These are phyloP conservation scores for Leccinum subrobustum DNA, from an alignment of 1,284 basidiomycete species.

Conservation along the genomic window DNA sequence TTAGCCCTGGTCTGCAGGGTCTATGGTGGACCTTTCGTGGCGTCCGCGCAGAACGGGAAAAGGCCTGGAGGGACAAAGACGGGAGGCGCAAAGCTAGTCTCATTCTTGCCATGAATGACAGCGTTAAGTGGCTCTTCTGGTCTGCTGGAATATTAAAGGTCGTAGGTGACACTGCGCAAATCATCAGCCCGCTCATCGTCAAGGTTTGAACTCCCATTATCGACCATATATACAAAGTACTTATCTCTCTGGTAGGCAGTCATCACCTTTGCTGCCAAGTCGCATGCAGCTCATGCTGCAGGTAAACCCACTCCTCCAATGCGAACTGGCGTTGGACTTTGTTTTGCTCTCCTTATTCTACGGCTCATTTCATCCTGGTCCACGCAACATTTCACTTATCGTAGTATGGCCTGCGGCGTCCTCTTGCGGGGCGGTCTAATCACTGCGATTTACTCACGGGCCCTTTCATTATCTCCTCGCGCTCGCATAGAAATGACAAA, in stretches of 20 bases:
- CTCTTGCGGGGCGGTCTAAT: slow-evolving; percentile 86
- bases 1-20: slow-evolving; percentile 51
- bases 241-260: slow-evolving; percentile 49
- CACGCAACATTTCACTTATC: slow-evolving; percentile 42
- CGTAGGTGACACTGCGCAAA: slow-evolving; percentile 65
- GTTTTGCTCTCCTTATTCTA: slow-evolving; percentile 69
- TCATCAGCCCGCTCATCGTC: slow-evolving; percentile 77
- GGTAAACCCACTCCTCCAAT: slow-evolving; percentile 53
- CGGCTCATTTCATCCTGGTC: slow-evolving; percentile 70
- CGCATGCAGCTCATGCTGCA: slow-evolving; percentile 53
- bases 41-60: slow-evolving; percentile 52
- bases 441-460: slow-evolving; percentile 82
- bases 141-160: slow-evolving; percentile 76
- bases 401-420: slow-evolving; percentile 58
- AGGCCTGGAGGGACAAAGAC: slow-evolving; percentile 60
- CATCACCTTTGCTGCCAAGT: slow-evolving; percentile 72
- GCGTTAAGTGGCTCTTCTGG: slow-evolving; percentile 85
- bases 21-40: slow-evolving; percentile 65
- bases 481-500: slow-evolving; percentile 83
- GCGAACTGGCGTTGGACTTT: slow-evolving; percentile 74
- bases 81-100: slow-evolving; percentile 73
- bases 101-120: slow-evolving; percentile 75
- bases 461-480: slow-evolving; percentile 77
- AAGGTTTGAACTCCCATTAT: slow-evolving; percentile 43
- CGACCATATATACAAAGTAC: background rate